Evolutionary conservation across 1,139 yeast species (phyloP), one percentile per base, ranked within the genome.

Genomic region (Saccharomyces uvarum): DNA sequence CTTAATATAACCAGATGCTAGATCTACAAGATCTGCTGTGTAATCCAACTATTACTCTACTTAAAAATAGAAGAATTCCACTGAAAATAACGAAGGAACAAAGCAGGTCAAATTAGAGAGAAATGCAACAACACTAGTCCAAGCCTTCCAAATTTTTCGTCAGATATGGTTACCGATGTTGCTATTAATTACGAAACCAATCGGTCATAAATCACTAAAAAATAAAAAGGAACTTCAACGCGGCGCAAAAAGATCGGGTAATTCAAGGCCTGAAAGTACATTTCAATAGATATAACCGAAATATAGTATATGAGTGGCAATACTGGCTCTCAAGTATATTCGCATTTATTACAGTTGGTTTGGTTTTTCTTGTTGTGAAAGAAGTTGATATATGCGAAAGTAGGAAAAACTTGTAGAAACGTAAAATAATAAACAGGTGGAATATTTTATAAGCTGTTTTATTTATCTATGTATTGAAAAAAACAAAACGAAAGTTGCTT

Each of bases 381-480:
- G 33, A 13, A 14, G 33, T 31, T 1, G 33, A 31, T 11, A 3
- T 31, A 14, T 31, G 33, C 33, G 33, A 31, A 31, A 31, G 33
- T 31, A 31, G 13, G 33, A 31, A 31, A 31, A 4, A 1, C 33
- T 31, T 31, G 11, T 24, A 31, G 33, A 31, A 31, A 31, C 33
- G 33, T 31, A 31, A 31, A 31, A 31, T 31, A 31, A 31, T 31
- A 31, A 31, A 31, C 33, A 31, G 33, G 33, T 31, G 14, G 33
- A 31, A 31, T 31, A 31, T 31, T 31, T 31, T 31, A 31, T 31
- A 31, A 31, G 33, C 33, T 31, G 33, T 4, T 31, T 31, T 31
- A 81, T 31, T 31, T 31, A 24, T 24, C 26, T 24, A 31, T 31
- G 33, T 31, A 31, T 31, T 31, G 33, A 31, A 31, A 31, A 31